Percentiles rank a stretch among this genome's conserved stretches.
Conservation (phyloP, 192 early-diverging fungal genomes). For the Gonapodya prolifera region DNA sequence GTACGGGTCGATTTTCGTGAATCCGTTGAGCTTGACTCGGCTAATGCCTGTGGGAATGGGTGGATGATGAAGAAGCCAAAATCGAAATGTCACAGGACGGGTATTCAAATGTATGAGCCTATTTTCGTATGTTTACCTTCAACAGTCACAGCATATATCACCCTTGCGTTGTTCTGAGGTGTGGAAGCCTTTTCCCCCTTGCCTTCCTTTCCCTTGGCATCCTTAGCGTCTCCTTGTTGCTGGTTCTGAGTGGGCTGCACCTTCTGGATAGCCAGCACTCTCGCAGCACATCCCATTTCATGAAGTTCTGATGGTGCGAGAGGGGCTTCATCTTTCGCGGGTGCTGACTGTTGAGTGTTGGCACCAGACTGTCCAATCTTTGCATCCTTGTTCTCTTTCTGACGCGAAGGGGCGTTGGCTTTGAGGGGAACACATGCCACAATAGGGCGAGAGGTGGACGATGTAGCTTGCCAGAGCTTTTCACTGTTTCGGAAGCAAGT, state of each 20-base stretch:
- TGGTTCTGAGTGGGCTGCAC: neutral
- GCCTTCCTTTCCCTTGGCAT: neutral
- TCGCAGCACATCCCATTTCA: conserved; percentile 32
- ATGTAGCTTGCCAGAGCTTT: conserved; percentile 13
- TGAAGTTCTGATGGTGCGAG: conserved; percentile 40
- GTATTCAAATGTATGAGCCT: neutral
- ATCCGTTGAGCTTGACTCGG: conserved; percentile 39
- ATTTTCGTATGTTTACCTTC: conserved; percentile 32
- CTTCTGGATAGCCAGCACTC: conserved; percentile 15
- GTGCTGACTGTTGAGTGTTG: too few relatives aligned
- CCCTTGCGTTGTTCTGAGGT: conserved; percentile 9
- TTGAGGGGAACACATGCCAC: conserved; percentile 17
- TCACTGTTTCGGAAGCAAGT: conserved; percentile 22
- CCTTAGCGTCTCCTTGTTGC: conserved; percentile 11
- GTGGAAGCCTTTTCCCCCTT: neutral
- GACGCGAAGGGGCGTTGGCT: conserved; percentile 3
- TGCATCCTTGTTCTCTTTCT: neutral
- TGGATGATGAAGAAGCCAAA: neutral
- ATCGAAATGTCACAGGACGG: neutral
- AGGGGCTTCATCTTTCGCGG: conserved; percentile 14
- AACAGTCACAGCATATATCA: conserved; percentile 40
- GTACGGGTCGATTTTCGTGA: conserved; percentile 29
- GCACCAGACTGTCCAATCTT: neutral
- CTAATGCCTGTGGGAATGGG: conserved; percentile 28
- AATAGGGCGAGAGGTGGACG: neutral